Evolutionary conservation across 257 asterid genomes (phyloP).

Genomic region (Agastache rugosa): DNA sequence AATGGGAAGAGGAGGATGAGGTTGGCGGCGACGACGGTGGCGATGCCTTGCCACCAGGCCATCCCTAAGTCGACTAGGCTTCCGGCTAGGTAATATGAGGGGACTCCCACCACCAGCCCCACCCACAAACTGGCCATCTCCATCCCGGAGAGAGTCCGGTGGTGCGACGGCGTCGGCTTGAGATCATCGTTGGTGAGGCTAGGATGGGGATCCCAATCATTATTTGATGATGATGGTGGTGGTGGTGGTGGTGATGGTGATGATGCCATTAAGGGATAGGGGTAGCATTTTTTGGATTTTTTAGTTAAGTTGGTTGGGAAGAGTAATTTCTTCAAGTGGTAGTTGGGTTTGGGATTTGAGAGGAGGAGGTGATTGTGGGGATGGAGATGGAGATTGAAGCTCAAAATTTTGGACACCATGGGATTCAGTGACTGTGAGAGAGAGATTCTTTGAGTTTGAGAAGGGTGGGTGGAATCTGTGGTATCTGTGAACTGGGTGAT

Average conservation of each 20-base stretch:
- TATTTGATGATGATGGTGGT: conserved; percentile 3
- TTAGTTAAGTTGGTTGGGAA: conserved; percentile 28
- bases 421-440: not conserved
- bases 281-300: conserved; percentile 24
- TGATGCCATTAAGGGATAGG: conserved; percentile 48
- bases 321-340: conserved; percentile 14
- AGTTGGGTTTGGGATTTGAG: conserved; percentile 34
- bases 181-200: conserved; percentile 81
- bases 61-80: conserved; percentile 93
- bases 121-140: conserved; percentile 91
- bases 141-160: conserved; percentile 65
- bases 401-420: conserved; percentile 59
- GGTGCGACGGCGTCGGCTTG: conserved; percentile 57
- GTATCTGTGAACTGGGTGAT: conserved; percentile 15
- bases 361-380: conserved; percentile 41
- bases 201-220: conserved; percentile 53
- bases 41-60: conserved; percentile 99
- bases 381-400: conserved; percentile 53
- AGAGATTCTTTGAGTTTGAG: conserved; percentile 18
- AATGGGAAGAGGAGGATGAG: conserved; percentile 60
- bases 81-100: conserved; percentile 88
- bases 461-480: conserved; percentile 38
- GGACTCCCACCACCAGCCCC: conserved; percentile 90
- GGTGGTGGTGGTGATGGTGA: conserved; percentile 14
- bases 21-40: conserved; percentile 87